Base-by-base conservation (phyloP, 768 basidiomycete genomes). In the Tubosaeta sp. region DNA sequence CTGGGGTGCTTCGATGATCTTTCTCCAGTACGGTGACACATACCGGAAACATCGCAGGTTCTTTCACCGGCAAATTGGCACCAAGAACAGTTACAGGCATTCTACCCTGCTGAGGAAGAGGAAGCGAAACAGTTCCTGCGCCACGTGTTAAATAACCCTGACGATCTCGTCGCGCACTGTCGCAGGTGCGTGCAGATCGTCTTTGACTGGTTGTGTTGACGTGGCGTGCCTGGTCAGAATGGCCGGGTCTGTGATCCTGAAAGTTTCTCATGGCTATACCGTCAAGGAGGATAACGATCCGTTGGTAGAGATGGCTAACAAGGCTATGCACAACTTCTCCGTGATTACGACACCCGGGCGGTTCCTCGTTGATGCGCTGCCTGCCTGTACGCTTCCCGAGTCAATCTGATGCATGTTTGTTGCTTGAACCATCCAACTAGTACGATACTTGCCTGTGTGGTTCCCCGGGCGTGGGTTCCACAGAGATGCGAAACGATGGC, bases 271-370 rank as follows among this genome's bases (percentile, higher is more conserved):
- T 27, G 25, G 25, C 25, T 62, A 73, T 18, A 56, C 65, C 11
- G 67, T 71, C 14, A 32, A 61, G 45, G 54, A 59, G 3, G 53
- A 60, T 2, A 40, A 61, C 22, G 74, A 76, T 53, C 69, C 67
- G 0, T 65, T 69, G 22, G 57, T 72, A 13, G 42, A 62, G 22
- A 45, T n/a, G n/a, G n/a, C n/a, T n/a, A n/a, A n/a, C n/a, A n/a
- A n/a, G n/a, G n/a, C n/a, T n/a, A n/a, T n/a, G n/a, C n/a, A n/a
- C n/a, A n/a, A n/a, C n/a, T n/a, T n/a, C n/a, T n/a, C n/a, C n/a
- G n/a, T n/a, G n/a, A n/a, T n/a, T n/a, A n/a, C n/a, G n/a, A n/a
- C n/a, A n/a, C n/a, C n/a, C n/a, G n/a, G n/a, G n/a, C n/a, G n/a
- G n/a, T 66, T 49, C 32, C 25, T 52, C 4, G 53, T 61, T 0